phyloP scores from a whole-genome alignment of 2,329 filamentous ascomycete species.

The Salinomyces thailandicus region DNA sequence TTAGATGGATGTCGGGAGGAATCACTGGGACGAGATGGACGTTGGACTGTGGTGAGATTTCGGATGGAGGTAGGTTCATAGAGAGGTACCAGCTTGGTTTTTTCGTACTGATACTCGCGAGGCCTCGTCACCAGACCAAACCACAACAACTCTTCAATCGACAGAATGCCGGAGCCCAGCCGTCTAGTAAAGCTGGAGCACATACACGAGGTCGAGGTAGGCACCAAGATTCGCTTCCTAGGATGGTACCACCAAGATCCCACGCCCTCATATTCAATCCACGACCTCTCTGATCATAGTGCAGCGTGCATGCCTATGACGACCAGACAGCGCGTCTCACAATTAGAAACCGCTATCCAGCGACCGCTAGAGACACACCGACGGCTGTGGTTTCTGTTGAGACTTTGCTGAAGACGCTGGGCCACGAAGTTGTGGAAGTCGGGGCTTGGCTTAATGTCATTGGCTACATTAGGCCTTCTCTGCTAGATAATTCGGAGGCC shows the following conservation, averaged over 20 bases:
- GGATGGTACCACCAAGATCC: constrained; percentile 62
- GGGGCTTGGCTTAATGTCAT: constrained; percentile 88
- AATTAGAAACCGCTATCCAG: constrained; percentile 57
- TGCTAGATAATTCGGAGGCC: background rate
- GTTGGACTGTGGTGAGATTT: no score
- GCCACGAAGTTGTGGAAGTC: constrained; percentile 51
- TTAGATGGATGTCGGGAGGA: no score
- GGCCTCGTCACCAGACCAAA: no score
- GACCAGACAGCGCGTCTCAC: constrained; percentile 49
- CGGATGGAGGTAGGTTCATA: no score
- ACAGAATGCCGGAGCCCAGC: constrained; percentile 43
- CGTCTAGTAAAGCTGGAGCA: constrained; percentile 40
- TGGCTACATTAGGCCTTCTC: constrained; percentile 47
- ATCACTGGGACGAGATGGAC: no score
- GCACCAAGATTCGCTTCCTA: constrained; percentile 84
- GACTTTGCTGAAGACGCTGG: constrained; percentile 57
- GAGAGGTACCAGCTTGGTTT: no score
- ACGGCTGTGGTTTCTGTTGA: constrained; percentile 58
- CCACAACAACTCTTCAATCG: no score
- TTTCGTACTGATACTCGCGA: no score
- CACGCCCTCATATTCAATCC: background rate
- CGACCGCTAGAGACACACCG: constrained; percentile 19
- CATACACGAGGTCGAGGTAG: constrained; percentile 29
- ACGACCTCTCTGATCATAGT: no score
- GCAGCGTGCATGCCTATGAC: constrained; percentile 50